Percentiles rank a stretch among this genome's conserved stretches.
These are phyloP conservation scores for Penicillium occitanis DNA, from an alignment of 2,329 filamentous ascomycete species.

Conservation along the genomic window DNA sequence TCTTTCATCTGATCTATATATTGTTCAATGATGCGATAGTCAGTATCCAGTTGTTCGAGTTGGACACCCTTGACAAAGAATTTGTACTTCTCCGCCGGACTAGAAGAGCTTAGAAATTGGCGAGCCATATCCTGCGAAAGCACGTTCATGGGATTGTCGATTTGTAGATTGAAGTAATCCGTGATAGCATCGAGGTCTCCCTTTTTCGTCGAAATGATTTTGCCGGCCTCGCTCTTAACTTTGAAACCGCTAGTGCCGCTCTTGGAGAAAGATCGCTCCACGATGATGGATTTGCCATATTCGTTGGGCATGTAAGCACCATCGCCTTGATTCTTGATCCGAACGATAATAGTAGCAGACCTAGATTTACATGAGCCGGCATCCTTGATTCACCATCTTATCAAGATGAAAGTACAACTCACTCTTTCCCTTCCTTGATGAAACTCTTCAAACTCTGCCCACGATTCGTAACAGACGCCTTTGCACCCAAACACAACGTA, in stretches of 20 bases:
- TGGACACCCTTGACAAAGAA: conserved; percentile 96
- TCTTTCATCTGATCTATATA: conserved; percentile 69
- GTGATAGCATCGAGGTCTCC: conserved; percentile 87
- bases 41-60: conserved; percentile 84
- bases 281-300: conserved; percentile 80
- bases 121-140: conserved; percentile 93
- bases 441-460: conserved; percentile 85
- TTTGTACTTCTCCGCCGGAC: conserved; percentile 83
- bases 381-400: neutral
- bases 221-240: conserved; percentile 70
- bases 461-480: conserved; percentile 88
- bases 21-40: conserved; percentile 82
- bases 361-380: conserved; percentile 28
- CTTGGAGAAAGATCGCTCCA: conserved; percentile 85
- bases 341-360: conserved; percentile 68
- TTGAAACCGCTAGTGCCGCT: conserved; percentile 79
- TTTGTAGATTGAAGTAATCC: conserved; percentile 88
- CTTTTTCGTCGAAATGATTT: conserved; percentile 77
- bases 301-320: conserved; percentile 79
- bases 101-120: conserved; percentile 85
- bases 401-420: conserved; percentile 39
- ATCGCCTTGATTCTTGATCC: conserved; percentile 84
- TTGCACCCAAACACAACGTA: conserved; percentile 90
- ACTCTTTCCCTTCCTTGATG: conserved; percentile 84
- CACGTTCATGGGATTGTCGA: conserved; percentile 95